Base-by-base conservation (phyloP, 345 rosid species). In the Odontarrhena argentea region DNA sequence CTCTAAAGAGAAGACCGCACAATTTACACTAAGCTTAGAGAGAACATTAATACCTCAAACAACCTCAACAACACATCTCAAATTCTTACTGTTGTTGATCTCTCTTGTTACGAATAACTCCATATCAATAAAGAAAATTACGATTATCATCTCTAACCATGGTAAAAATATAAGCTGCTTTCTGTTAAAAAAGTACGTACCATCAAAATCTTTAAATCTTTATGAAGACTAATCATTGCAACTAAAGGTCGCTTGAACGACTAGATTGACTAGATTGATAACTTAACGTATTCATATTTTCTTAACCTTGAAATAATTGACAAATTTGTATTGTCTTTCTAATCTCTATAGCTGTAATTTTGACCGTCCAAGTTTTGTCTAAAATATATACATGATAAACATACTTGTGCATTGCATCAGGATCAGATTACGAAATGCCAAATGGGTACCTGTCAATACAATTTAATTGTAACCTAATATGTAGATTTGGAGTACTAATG, bases 321-420 rank as follows among this genome's bases (percentile, higher is more conserved):
- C 60, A 7, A 25, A 47, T 43, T 3, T 55, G 25, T 37, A 38
- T 28, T 7, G 6, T 38, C 49, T 47, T 57, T 57, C 47, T 37
- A 18, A 50, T 11, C 4, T 36, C 25, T 15, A 1, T 59, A 26
- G 4, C 73, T 48, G 13, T 49, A 49, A 18, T 30, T 68, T 48
- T 59, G 59, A 58, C 73, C 7, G 22, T 57, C 48, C 35, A 22
- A 36, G 1, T 14, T 40, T 37, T 24, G 15, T 28, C 26, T 24
- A 18, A 55, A 18, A 42, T 66, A 9, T 18, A 18, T 47, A 45
- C 7, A 47, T 47, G 47, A 22, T 47, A 11, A 35, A 61, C 42
- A 36, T 22, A 42, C 68, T 48, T 46, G 42, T 63, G 69, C 69
- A 55, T 30, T 48, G 65, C 36, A 55, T 22, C 59, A 28, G 18